A percentile compares a stretch with the other conserved stretches of the same genome.
Conservation (phyloP, 495 filamentous ascomycete species). For the Stereocaulon alpinum region DNA sequence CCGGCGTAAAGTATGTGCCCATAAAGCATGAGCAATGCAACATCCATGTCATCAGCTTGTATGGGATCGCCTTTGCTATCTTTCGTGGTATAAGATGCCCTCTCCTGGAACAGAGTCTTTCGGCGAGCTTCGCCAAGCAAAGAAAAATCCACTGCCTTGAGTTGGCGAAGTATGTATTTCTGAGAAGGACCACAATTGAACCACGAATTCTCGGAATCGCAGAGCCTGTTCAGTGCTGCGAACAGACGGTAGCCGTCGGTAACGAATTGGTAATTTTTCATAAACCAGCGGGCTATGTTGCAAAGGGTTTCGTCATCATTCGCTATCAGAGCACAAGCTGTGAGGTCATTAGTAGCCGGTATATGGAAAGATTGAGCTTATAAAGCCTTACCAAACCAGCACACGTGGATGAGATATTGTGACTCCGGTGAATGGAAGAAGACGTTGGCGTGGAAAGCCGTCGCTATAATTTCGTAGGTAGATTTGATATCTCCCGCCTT, state of each 20-base stretch:
- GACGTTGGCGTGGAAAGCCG: constrained; percentile 63
- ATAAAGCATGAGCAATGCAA: constrained; percentile 74
- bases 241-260: constrained; percentile 80
- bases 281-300: constrained; percentile 66
- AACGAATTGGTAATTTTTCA: constrained; percentile 73
- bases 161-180: constrained; percentile 81
- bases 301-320: constrained; percentile 68
- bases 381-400: constrained; percentile 57
- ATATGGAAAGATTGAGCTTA: not conserved
- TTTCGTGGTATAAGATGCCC: constrained; percentile 39
- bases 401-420: constrained; percentile 65
- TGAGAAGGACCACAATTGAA: constrained; percentile 56
- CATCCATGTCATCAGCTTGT: constrained; percentile 47
- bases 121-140: constrained; percentile 28
- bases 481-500: constrained; percentile 46
- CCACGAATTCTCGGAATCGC: constrained; percentile 35
- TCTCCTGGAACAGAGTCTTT: constrained; percentile 34
- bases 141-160: constrained; percentile 77
- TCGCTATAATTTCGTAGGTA: constrained; percentile 66
- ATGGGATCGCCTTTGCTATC: constrained; percentile 38
- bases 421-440: constrained; percentile 59
- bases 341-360: constrained; percentile 18
- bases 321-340: constrained; percentile 69
- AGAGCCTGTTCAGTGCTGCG: constrained; percentile 56
- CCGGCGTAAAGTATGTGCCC: constrained; percentile 75